These are phyloP conservation scores for Mortierella sp. DNA, from an alignment of 371 early-diverging fungal species.

Conservation along the genomic window DNA sequence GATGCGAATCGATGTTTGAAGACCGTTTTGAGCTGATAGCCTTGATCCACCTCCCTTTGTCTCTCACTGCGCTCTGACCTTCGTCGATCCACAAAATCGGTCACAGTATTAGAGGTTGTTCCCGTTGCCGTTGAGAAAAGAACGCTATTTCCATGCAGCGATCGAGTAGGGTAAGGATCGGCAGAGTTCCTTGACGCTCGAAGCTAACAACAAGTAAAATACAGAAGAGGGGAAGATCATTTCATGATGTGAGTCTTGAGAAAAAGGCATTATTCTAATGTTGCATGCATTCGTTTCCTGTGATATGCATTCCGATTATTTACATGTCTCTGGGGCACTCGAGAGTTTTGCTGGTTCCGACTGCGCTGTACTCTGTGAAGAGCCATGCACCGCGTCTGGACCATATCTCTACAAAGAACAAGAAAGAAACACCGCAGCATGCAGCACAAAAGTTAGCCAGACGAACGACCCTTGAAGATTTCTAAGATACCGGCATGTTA, in stretches of 20 bases:
- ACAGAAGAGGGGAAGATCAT: no score
- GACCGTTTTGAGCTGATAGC: slow-evolving; percentile 40
- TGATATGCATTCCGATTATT: neutral
- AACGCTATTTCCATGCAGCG: neutral
- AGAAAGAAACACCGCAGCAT: neutral
- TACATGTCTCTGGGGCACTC: slow-evolving; percentile 4
- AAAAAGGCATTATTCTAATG: no score
- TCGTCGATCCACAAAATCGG: slow-evolving; percentile 18
- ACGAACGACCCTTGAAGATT: no score
- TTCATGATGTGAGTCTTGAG: no score
- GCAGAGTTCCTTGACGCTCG: neutral
- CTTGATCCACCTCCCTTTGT: slow-evolving; percentile 17
- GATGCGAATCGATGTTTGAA: slow-evolving; percentile 44
- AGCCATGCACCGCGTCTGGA: slow-evolving; percentile 30
- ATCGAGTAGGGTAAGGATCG: neutral
- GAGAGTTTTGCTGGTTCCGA: neutral
- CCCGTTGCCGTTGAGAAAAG: neutral
- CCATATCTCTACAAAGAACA: slow-evolving; percentile 21
- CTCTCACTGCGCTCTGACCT: slow-evolving; percentile 18
- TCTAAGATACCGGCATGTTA: neutral
- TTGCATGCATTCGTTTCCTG: no score
- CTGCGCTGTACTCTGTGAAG: slow-evolving; percentile 21
- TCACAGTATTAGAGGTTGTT: slow-evolving; percentile 8
- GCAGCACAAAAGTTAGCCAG: no score
- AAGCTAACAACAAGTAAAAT: no score